Evolutionary conservation across 225 moss, liverwort and hornwort genomes (phyloP).

Genomic region (Pleurozium schreberi): DNA sequence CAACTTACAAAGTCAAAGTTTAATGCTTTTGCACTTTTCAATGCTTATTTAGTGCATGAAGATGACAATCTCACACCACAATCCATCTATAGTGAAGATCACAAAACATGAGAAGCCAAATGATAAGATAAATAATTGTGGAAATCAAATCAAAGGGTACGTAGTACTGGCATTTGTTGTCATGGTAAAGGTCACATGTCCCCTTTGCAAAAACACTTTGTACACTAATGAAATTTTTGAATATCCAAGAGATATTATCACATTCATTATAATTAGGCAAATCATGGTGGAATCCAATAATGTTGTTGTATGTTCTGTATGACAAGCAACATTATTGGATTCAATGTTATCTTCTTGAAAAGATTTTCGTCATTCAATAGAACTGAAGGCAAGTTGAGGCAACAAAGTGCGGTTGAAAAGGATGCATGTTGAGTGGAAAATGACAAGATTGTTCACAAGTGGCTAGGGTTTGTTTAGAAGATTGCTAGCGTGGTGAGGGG

Average conservation of each 20-base stretch:
- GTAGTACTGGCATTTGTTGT: background rate
- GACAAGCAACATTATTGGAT: background rate
- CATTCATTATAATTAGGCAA: background rate
- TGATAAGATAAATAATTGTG: background rate
- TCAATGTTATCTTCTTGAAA: background rate
- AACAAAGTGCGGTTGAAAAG: background rate
- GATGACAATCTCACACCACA: background rate
- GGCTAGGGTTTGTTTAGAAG: accelerated
- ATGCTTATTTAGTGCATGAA: background rate
- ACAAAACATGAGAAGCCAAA: background rate
- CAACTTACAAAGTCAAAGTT: background rate
- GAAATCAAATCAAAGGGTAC: background rate
- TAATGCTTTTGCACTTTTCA: background rate
- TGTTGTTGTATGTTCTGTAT: background rate
- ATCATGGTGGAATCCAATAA: background rate
- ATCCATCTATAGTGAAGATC: background rate
- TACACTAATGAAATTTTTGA: background rate
- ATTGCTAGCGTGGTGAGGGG: accelerated
- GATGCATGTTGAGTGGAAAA: background rate
- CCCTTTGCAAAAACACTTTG: background rate
- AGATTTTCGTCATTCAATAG: background rate
- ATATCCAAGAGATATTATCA: background rate
- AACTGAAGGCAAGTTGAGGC: background rate
- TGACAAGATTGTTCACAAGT: background rate
- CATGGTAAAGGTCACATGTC: accelerated